phyloP scores from a whole-genome alignment of 176 grass and related monocot genomes.

The Avena insularis region DNA sequence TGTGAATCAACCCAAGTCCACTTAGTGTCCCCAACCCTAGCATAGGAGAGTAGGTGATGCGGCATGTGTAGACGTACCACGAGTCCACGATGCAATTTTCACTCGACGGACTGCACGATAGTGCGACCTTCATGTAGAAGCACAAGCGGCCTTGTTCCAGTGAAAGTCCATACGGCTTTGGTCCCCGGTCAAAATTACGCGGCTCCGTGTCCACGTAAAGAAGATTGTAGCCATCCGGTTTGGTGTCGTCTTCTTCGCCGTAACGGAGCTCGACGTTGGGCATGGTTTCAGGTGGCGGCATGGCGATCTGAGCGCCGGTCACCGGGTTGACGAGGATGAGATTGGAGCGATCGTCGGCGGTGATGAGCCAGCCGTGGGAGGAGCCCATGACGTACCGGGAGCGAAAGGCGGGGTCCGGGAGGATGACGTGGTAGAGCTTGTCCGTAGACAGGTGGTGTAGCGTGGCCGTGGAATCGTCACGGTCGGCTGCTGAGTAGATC shows the following conservation, averaged over 20 bases:
- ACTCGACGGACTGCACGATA: background rate
- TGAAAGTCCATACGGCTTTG: background rate
- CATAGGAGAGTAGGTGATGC: background rate
- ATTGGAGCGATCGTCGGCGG: background rate
- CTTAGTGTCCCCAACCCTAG: background rate
- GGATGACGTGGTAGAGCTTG: background rate
- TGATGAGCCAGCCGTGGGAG: conserved; percentile 5
- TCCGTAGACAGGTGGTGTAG: background rate
- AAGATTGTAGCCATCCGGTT: background rate
- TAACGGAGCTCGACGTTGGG: background rate
- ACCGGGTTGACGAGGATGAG: conserved; percentile 2
- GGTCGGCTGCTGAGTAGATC: background rate
- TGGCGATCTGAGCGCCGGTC: background rate
- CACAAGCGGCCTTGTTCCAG: background rate
- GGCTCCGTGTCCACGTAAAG: background rate
- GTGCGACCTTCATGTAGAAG: background rate
- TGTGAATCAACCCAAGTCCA: conserved; percentile 6
- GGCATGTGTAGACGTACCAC: background rate
- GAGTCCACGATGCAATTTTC: background rate
- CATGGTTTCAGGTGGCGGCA: conserved; percentile 7
- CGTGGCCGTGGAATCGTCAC: background rate
- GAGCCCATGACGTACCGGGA: conserved; percentile 7
- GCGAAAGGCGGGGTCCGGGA: background rate
- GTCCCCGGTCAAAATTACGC: background rate
- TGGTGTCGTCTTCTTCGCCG: background rate